Evolutionary conservation across 306 rosid species (phyloP), one percentile per base, ranked within the genome.

Genomic region (Quercus aquifolioides): DNA sequence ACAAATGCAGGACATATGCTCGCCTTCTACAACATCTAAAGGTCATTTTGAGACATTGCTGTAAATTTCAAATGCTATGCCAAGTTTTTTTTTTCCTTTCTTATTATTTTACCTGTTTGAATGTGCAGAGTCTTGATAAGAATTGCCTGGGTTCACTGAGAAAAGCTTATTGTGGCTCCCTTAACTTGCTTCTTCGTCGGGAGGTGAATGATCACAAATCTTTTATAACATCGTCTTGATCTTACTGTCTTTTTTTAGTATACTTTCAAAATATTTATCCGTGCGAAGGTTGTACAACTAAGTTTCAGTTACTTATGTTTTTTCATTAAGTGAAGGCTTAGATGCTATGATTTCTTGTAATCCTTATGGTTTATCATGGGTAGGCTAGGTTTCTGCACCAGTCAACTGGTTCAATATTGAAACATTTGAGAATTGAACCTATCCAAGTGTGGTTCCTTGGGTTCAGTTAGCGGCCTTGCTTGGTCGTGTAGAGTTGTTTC

Each of bases 1-100:
- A 81, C 87, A 95, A 89, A 88, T 95, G 98, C 88, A 86, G 94
- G 92, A 91, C 94, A 72, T 92, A 95, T 77, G 98, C 98, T 57
- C 92, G 96, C 78, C 93, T 95, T 84, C 73, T 95, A 84, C 97
- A 89, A 80, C 93, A 93, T 82, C 84, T 95, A 83, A 95, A 95
- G 98, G 99, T 94, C 54, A 71, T 73, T 26, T 71, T 55, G 68
- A 76, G 55, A 80, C 63, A 60, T 56, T 73, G 49, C 72, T 74
- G 49, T 68, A 43, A 69, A 75, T 64, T 43, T 82, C 73, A 23
- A 13, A 71, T 26, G 6, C 76, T 71, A 69, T 62, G 55, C 69
- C 52, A 41, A 58, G 14, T 55, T 74, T 73, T 31, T 4, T 64
- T 74, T 73, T 49, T 67, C 10, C 51, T 62, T 80, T 38, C 79